Evolutionary conservation across 179 eudicot species (phyloP).

Genomic region (Monotropa hypopitys): DNA sequence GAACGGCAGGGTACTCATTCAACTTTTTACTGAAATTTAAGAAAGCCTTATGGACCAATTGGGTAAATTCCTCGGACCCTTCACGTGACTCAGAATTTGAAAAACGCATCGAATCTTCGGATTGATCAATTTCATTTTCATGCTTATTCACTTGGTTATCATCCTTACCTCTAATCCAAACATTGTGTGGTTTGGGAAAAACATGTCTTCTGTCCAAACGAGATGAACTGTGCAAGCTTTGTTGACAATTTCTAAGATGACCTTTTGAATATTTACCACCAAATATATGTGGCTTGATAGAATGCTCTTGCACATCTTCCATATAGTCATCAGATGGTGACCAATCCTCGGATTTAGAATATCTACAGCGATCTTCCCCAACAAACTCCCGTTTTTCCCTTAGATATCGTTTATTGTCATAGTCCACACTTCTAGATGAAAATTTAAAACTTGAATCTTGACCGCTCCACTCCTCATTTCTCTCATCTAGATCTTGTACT

Average conservation of each 20-base stretch:
- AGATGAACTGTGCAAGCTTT: conserved; percentile 10
- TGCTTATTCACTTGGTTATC: conserved; percentile 12
- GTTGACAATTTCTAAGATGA: conserved; percentile 18
- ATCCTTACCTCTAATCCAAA: conserved; percentile 22
- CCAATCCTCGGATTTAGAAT: conserved; percentile 16
- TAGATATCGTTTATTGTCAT: conserved; percentile 12
- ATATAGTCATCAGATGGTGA: conserved; percentile 11
- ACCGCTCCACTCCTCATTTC: conserved; percentile 18
- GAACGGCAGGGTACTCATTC: conserved; percentile 32
- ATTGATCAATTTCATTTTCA: conserved; percentile 11
- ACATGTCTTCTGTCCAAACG: conserved; percentile 16
- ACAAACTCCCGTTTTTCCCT: conserved; percentile 16
- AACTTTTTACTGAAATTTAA: conserved; percentile 35
- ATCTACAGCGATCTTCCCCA: conserved; percentile 13
- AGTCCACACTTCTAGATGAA: conserved; percentile 13
- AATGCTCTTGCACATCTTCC: conserved; percentile 14
- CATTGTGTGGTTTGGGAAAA: conserved; percentile 21
- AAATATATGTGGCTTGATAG: conserved; percentile 16
- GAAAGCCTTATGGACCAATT: conserved; percentile 30
- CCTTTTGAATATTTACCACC: conserved; percentile 23
- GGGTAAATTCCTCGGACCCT: conserved; percentile 41
- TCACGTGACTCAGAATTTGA: conserved; percentile 25
- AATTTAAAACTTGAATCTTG: conserved; percentile 13
- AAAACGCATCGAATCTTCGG: conserved; percentile 15
- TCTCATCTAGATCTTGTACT: conserved; percentile 9